Evolutionary conservation across 2,329 filamentous ascomycete species (phyloP), one percentile per base, ranked within the genome.

Genomic region (Botrytis sinoallii): DNA sequence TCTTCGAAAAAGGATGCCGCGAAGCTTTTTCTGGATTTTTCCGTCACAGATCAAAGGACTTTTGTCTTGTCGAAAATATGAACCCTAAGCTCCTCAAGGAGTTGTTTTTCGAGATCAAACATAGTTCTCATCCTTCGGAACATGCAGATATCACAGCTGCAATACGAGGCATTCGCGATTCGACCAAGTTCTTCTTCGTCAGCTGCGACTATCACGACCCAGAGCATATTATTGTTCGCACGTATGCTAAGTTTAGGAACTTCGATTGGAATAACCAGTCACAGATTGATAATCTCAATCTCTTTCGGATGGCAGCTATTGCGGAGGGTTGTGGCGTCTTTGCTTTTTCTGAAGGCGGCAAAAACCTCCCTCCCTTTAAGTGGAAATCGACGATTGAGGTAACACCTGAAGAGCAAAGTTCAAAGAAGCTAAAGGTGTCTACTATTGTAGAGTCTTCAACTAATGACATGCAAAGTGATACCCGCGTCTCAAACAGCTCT

Each of bases 71-170:
- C 48, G 35, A 57, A 25, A 72, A 72, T 16, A 72, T 32, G 44
- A 46, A 72, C 42, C 35, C 35, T 14, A 5, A 20, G 9, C 16
- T 44, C 14, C 70, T 32, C 18, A 25, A 3, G 0, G 35, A 66
- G 4, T 8, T 72, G 12, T 64, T 55, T 38, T 72, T 72, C 35
- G 60, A 66, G 4, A 66, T 72, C 9, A 18, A 6, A 25, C 60
- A 64, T 22, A 48, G 59, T 14, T 29, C 9, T 5, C 22, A 68
- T 16, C 16, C 35, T 42, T 57, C 48, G 14, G 35, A 68, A 38
- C 1, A 68, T 8, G 65, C 65, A 66, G 70, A 66, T 14, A 65
- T 72, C 5, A 72, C 70, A 20, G 25, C 70, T 32, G 70, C 60
- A 20, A 29, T n/a, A 4, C 20, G 16, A 22, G 60, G 70, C 0